Base-by-base conservation (phyloP, 306 rosid species). In the Vigna reflexopilosa region DNA sequence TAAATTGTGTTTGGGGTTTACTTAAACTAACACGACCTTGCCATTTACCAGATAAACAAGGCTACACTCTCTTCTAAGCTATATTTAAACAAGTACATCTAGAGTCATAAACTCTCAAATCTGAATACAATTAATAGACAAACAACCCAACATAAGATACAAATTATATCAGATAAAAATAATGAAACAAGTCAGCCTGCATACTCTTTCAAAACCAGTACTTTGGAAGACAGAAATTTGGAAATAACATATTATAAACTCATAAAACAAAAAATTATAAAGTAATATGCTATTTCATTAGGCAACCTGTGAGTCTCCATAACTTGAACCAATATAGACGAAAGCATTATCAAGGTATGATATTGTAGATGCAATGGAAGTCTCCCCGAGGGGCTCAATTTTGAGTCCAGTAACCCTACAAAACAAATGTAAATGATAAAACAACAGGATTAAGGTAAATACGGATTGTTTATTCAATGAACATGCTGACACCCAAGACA, bases 351-450 rank as follows among this genome's bases (percentile, higher is more conserved):
- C 99, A 40, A 96, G 97, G 86, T 93, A 96, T 54, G 99, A 93
- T 67, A 96, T 87, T 3, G 99, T 93, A 61, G 99, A 96, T 65
- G 97, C 93, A 86, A 93, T 86, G 52, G 99, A 96, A 24, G 99
- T 96, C 82, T 96, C 99, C 22, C 99, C 99, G 89, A 96, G 88
- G 65, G 89, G 85, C 91, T 96, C 99, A 61, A 96, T 88, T 85
- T 90, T 96, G 42, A 96, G 98, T 57, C 98, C 99, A 0, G 98
- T 91, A 67, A 96, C 99, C 96, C 99, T 96, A 66, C 80, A 84
- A 84, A 59, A 73, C 40, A 66, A 11, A 72, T 56, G 68, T 16
- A 54, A 26, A 80, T 56, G 59, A 67, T 49, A 80, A 9, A 69
- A 72, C 17, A 38, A 73, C 64, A 64, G 64, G 69, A 77, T 28